These are phyloP conservation scores for Amaranthus hypochondriacus DNA, from an alignment of 148 eudicot species.

Conservation along the genomic window DNA sequence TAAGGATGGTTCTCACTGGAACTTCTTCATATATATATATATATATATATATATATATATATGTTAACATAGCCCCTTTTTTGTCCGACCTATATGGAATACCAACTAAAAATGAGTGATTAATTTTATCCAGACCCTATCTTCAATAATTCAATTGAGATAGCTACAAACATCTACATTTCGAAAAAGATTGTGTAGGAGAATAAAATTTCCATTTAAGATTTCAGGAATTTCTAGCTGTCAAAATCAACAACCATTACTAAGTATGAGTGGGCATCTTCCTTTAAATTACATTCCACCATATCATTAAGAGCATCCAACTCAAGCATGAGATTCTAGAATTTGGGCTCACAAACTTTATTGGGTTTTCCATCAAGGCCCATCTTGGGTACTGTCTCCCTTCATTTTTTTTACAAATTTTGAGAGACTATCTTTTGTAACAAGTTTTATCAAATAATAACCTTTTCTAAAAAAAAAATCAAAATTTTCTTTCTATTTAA, in stretches of 20 bases:
- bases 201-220: conserved; percentile 7
- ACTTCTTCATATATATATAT: no score
- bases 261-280: conserved; percentile 23
- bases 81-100: no score
- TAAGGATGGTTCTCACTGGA: no score
- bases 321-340: conserved; percentile 20
- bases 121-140: background rate
- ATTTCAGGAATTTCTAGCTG: conserved; percentile 7
- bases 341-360: conserved; percentile 27
- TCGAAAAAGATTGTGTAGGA: background rate
- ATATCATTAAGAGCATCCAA: conserved; percentile 19
- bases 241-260: conserved; percentile 21
- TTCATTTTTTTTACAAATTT: no score
- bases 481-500: no score
- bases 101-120: background rate
- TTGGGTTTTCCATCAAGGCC: conserved; percentile 19
- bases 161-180: background rate
- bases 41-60: no score
- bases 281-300: conserved; percentile 14
- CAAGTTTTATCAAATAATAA: no score
- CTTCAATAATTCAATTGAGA: background rate
- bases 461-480: no score
- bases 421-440: no score
- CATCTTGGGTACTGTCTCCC: background rate
- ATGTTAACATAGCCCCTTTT: no score